Conservation (phyloP, 164 flowering plant species). For the Nymphaea colorata region DNA sequence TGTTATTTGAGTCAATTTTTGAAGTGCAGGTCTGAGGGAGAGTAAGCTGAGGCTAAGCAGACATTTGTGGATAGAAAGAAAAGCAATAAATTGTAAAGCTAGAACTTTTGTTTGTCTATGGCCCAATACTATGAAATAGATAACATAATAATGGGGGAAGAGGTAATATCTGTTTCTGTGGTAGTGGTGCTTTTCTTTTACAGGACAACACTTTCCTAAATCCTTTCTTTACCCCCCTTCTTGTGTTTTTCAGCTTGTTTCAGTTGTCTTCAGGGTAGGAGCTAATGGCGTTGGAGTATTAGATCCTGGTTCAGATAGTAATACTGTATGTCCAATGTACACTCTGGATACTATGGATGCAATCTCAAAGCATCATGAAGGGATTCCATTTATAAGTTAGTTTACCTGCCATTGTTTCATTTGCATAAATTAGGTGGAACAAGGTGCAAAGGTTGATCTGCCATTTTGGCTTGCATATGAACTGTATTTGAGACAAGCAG, state of each 20-base stretch:
- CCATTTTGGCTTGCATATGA: conserved; percentile 95
- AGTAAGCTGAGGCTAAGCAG: too few relatives aligned
- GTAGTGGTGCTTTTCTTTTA: not conserved
- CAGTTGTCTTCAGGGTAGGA: conserved; percentile 54
- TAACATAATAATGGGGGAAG: conserved; percentile 74
- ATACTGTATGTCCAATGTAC: conserved; percentile 26
- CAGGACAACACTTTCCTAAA: not conserved
- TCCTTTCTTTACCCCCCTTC: not conserved
- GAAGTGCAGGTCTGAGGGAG: too few relatives aligned
- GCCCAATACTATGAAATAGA: conserved; percentile 56
- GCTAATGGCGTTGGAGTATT: conserved; percentile 71
- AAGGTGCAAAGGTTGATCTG: conserved; percentile 75
- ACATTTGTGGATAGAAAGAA: too few relatives aligned
- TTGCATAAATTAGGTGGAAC: conserved; percentile 46
- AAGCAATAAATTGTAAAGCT: too few relatives aligned
- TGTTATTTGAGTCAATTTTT: too few relatives aligned
- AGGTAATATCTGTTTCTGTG: conserved; percentile 24
- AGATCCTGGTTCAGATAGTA: conserved; percentile 75
- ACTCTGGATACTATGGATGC: too few relatives aligned
- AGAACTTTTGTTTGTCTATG: conserved; percentile 21
- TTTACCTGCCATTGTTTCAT: not conserved
- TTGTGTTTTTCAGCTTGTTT: conserved; percentile 31
- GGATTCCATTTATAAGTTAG: too few relatives aligned
- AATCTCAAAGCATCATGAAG: too few relatives aligned
- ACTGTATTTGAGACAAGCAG: conserved; percentile 52